These are phyloP conservation scores for Tulasnella sp. DNA, from an alignment of 768 basidiomycete species.

Conservation along the genomic window DNA sequence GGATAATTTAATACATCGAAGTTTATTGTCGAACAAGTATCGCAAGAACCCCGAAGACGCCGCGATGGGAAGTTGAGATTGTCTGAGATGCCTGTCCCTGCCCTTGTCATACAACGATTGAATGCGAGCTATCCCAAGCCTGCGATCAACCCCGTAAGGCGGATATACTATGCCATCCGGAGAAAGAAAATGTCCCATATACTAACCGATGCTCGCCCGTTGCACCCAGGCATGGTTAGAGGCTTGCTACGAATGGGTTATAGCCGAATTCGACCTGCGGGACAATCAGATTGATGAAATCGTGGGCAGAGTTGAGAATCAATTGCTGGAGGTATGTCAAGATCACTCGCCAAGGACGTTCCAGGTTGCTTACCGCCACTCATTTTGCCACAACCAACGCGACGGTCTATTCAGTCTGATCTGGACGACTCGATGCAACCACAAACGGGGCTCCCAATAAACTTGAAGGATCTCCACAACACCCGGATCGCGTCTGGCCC, in stretches of 20 bases:
- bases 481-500: constrained; percentile 5
- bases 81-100: constrained; percentile 9
- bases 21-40: too few species aligned
- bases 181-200: background rate
- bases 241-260: constrained; percentile 39
- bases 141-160: constrained; percentile 4
- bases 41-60: too few species aligned
- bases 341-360: too few species aligned
- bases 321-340: constrained; percentile 49
- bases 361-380: background rate
- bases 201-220: background rate
- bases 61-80: background rate
- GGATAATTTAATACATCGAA: too few species aligned
- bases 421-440: constrained; percentile 59
- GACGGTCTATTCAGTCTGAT: constrained; percentile 37
- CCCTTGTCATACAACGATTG: background rate
- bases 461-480: constrained; percentile 32
- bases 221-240: constrained; percentile 60
- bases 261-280: constrained; percentile 32
- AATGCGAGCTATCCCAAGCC: constrained; percentile 13
- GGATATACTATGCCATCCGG: too few species aligned
- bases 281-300: constrained; percentile 41
- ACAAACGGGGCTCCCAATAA: constrained; percentile 54
- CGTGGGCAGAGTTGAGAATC: constrained; percentile 44
- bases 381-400: background rate